These are phyloP conservation scores for Psilocybe cyanescens DNA, from an alignment of 768 basidiomycete species.

Conservation along the genomic window DNA sequence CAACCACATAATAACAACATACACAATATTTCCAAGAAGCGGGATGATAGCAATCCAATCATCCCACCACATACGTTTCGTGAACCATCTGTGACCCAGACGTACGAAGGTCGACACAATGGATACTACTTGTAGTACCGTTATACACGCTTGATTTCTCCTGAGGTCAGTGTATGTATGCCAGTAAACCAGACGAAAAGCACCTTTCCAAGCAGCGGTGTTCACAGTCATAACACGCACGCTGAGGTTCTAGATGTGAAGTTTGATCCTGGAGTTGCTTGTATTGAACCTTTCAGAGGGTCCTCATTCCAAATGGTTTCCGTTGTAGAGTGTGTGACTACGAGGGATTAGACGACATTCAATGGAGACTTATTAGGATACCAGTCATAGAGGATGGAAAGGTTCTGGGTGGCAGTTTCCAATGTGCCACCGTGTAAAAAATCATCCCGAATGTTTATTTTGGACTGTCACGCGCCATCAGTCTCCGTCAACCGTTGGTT, in stretches of 20 bases:
- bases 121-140: not conserved
- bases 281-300: not conserved
- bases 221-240: not conserved
- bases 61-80: conserved; percentile 26
- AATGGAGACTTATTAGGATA: not conserved
- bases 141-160: not conserved
- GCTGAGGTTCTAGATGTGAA: not conserved
- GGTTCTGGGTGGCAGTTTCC: not conserved
- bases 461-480: not conserved
- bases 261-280: not conserved
- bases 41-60: conserved; percentile 22
- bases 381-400: not conserved
- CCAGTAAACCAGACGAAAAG: not conserved
- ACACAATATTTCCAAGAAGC: conserved; percentile 15
- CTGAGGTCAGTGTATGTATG: too few species aligned
- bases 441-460: not conserved
- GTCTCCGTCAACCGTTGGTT: not conserved
- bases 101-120: conserved; percentile 19
- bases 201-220: conserved; percentile 1
- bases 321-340: not conserved
- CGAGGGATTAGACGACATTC: not conserved
- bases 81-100: conserved; percentile 17
- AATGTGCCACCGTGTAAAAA: not conserved
- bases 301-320: not conserved
- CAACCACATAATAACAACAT: conserved; percentile 19